phyloP scores from a whole-genome alignment of 495 filamentous ascomycete genomes.

The Neurospora sp. region DNA sequence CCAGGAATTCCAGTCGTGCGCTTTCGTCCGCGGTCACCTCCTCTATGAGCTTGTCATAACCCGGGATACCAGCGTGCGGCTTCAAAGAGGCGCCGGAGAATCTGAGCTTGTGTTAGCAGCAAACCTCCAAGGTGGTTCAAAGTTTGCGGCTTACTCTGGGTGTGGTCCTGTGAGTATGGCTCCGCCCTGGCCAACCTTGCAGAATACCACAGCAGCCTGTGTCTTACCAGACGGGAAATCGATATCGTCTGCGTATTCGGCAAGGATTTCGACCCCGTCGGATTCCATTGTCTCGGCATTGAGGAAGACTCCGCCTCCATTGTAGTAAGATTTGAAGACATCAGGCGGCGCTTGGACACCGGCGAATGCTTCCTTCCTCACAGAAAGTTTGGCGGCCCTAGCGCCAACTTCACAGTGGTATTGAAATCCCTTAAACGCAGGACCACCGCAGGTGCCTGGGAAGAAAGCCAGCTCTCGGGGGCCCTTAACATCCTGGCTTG shows the following conservation, averaged over 20 bases:
- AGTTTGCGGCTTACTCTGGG: slow-evolving; percentile 62
- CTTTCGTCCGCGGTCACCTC: slow-evolving; percentile 62
- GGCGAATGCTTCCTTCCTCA: slow-evolving; percentile 52
- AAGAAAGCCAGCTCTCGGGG: slow-evolving; percentile 81
- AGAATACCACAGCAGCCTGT: slow-evolving; percentile 74
- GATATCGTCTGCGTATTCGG: slow-evolving; percentile 67
- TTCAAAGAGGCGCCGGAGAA: slow-evolving; percentile 77
- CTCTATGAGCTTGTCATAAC: slow-evolving; percentile 59
- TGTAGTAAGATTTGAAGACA: slow-evolving; percentile 74
- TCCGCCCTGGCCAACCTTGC: slow-evolving; percentile 75
- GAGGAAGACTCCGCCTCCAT: slow-evolving; percentile 93
- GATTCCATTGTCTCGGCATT: slow-evolving; percentile 55
- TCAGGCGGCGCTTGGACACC: slow-evolving; percentile 43
- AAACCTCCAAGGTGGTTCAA: not conserved
- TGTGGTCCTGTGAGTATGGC: slow-evolving; percentile 82
- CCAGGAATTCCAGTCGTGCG: slow-evolving; percentile 64
- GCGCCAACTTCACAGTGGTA: slow-evolving; percentile 87
- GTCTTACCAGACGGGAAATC: slow-evolving; percentile 65
- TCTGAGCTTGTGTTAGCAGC: slow-evolving; percentile 31
- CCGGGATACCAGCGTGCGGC: slow-evolving; percentile 47
- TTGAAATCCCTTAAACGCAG: slow-evolving; percentile 82
- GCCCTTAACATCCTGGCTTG: slow-evolving; percentile 74
- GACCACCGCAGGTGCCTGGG: slow-evolving; percentile 73
- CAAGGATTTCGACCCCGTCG: slow-evolving; percentile 67
- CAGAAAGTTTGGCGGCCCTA: slow-evolving; percentile 56